A percentile compares a stretch with the other conserved stretches of the same genome.
These are phyloP conservation scores for Apiotrichum sp. DNA, from an alignment of 1,284 basidiomycete genomes.

Conservation along the genomic window DNA sequence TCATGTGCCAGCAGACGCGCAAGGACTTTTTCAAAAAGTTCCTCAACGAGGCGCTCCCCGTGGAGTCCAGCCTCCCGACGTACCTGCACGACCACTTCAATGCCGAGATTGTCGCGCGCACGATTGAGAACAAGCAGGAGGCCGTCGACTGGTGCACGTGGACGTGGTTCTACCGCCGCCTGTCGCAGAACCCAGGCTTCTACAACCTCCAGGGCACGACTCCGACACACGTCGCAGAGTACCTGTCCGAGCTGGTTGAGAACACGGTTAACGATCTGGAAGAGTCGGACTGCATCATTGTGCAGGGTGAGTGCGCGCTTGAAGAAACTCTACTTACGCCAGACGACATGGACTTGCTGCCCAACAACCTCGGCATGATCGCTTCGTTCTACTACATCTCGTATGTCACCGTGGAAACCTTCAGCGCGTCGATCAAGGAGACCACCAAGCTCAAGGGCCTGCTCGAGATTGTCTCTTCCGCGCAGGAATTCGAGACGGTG, in stretches of 20 bases:
- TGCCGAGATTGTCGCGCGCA: conserved; percentile 96
- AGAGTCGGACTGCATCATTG: conserved; percentile 88
- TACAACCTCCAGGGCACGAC: conserved; percentile 91
- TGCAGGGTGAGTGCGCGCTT: conserved; percentile 57
- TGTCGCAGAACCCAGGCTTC: conserved; percentile 83
- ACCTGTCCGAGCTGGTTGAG: conserved; percentile 93
- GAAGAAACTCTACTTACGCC: conserved; percentile 1
- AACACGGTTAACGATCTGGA: conserved; percentile 85
- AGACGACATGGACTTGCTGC: conserved; percentile 89
- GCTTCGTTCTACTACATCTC: conserved; percentile 62
- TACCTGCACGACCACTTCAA: conserved; percentile 95
- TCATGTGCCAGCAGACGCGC: conserved; percentile 94
- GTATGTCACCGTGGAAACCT: conserved; percentile 95
- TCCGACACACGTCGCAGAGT: conserved; percentile 87
- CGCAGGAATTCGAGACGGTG: conserved; percentile 90
- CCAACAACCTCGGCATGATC: conserved; percentile 93
- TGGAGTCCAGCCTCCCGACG: conserved; percentile 86
- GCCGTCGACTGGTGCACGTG: conserved; percentile 65
- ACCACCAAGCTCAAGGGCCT: conserved; percentile 96
- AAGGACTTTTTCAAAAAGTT: conserved; percentile 99
- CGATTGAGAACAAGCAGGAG: conserved; percentile 97
- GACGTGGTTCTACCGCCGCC: conserved; percentile 76
- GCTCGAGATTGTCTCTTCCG: conserved; percentile 91
- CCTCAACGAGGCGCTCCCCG: conserved; percentile 91
- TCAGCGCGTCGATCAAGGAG: conserved; percentile 90